Evolutionary conservation across 2,329 filamentous ascomycete species (phyloP), one percentile per base, ranked within the genome.

Genomic region (Apiospora kogelbergensis): DNA sequence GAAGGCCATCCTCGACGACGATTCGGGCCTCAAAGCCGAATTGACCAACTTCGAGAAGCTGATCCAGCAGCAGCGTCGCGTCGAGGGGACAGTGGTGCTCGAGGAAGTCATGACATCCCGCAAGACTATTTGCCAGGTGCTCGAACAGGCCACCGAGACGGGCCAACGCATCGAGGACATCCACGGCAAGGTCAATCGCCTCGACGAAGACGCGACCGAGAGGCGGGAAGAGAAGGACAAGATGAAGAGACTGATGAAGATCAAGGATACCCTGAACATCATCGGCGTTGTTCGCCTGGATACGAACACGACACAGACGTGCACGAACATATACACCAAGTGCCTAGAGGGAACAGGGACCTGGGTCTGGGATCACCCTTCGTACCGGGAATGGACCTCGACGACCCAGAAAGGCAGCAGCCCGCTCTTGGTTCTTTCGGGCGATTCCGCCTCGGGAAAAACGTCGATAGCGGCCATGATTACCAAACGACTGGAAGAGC

Each of bases 81-180:
- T 77, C 20, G 74, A 75, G 45, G 74, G 74, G 1, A 76, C 75
- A 5, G 48, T 76, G 9, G 75, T 72, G 5, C 71, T 76, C 6
- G 67, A 68, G 3, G 40, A 60, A 11, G 69, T 72, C 11, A 65
- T 69, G 42, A 64, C 71, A 22, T 69, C 65, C 11, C 57, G 40
- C 15, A 40, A 70, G 1, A 66, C 65, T 5, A 63, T 71, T 46
- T 48, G 4, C 46, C 22, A 48, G 5, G 22, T 48, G 10, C 22
- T 48, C 1, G 46, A 26, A 15, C 46, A 26, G 10, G 46, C 22
- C 22, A 15, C 46, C 3, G 46, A 48, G 22, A 48, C 46, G 22
- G 46, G 46, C 9, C 7, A 48, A n/a, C 46, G 46, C 11, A 26
- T 17, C 46, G 10, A 26, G 11, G 46, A 48, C 6, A 48, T 48